These are phyloP conservation scores for Colletotrichum limetticola DNA, from an alignment of 2,329 filamentous ascomycete species.

Conservation along the genomic window DNA sequence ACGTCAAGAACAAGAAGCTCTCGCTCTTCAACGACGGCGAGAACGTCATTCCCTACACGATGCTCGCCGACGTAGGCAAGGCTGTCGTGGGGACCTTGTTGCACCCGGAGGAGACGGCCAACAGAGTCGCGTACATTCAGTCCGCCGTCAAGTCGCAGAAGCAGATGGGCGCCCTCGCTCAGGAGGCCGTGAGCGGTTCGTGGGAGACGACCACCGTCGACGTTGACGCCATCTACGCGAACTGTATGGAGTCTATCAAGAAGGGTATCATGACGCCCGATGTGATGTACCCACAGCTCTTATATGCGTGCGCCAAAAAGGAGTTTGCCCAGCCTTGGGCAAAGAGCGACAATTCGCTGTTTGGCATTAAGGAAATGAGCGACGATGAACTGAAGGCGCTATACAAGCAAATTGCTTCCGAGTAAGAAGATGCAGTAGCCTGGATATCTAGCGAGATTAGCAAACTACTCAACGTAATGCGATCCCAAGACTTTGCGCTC, in stretches of 20 bases:
- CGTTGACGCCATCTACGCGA: slow-evolving; percentile 33
- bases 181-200: slow-evolving; percentile 33
- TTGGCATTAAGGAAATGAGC: slow-evolving; percentile 37
- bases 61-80: slow-evolving; percentile 40
- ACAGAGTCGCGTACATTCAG: slow-evolving; percentile 40
- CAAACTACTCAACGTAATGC: not conserved
- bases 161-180: slow-evolving; percentile 37
- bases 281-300: slow-evolving; percentile 36
- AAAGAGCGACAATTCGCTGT: slow-evolving; percentile 38
- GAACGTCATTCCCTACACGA: slow-evolving; percentile 38
- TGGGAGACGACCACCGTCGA: slow-evolving; percentile 37
- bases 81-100: slow-evolving; percentile 41
- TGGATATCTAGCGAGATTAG: not conserved
- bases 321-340: slow-evolving; percentile 24
- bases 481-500: not conserved
- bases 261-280: slow-evolving; percentile 35
- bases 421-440: not conserved
- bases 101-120: slow-evolving; percentile 43
- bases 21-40: slow-evolving; percentile 41
- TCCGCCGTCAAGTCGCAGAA: slow-evolving; percentile 38
- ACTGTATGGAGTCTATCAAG: slow-evolving; percentile 34
- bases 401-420: slow-evolving; percentile 25
- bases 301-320: slow-evolving; percentile 35
- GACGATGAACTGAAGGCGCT: slow-evolving; percentile 38
- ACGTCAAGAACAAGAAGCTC: slow-evolving; percentile 38